phyloP scores from a whole-genome alignment of 768 basidiomycete genomes.

The Austroboletus festivus region DNA sequence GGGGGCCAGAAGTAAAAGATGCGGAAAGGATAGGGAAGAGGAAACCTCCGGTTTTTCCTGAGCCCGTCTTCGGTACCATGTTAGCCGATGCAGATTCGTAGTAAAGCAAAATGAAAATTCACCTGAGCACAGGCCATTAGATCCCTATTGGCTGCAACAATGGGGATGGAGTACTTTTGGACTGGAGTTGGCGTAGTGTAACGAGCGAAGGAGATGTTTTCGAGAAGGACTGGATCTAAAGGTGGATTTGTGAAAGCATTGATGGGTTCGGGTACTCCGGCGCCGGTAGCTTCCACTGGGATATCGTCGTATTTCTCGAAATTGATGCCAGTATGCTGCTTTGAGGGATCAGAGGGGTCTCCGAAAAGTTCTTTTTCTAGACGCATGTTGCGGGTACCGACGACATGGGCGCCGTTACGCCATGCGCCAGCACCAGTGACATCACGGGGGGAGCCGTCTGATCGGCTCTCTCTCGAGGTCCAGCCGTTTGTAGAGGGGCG shows the following conservation, averaged over 20 bases:
- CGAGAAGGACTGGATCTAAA: slow-evolving; percentile 88
- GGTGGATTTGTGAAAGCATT: slow-evolving; percentile 83
- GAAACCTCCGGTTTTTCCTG: slow-evolving; percentile 98
- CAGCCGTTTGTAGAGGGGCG: slow-evolving; percentile 32
- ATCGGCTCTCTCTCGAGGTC: slow-evolving; percentile 32
- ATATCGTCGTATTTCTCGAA: slow-evolving; percentile 99
- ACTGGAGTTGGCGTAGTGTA: slow-evolving; percentile 97
- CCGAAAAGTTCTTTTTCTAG: slow-evolving; percentile 97
- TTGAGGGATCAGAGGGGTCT: slow-evolving; percentile 77
- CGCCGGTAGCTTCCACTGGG: slow-evolving; percentile 97
- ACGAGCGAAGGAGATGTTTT: slow-evolving; percentile 90
- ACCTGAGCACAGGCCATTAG: slow-evolving; percentile 96
- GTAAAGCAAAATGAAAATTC: slow-evolving; percentile 22
- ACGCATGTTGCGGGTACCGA: slow-evolving; percentile 80
- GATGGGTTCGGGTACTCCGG: slow-evolving; percentile 95
- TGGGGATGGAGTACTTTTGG: slow-evolving; percentile 99
- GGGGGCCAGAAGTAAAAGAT: slow-evolving; percentile 81
- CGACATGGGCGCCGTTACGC: slow-evolving; percentile 85
- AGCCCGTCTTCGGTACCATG: slow-evolving; percentile 74
- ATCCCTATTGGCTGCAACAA: slow-evolving; percentile 85
- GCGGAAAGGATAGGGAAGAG: slow-evolving; percentile 98
- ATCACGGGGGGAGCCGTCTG: slow-evolving; percentile 46
- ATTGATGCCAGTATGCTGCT: slow-evolving; percentile 97
- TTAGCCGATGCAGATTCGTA: slow-evolving; percentile 17
- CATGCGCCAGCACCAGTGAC: slow-evolving; percentile 59